Evolutionary conservation across 2,329 filamentous ascomycete species (phyloP).

Genomic region (Trichoderma koningiopsis): DNA sequence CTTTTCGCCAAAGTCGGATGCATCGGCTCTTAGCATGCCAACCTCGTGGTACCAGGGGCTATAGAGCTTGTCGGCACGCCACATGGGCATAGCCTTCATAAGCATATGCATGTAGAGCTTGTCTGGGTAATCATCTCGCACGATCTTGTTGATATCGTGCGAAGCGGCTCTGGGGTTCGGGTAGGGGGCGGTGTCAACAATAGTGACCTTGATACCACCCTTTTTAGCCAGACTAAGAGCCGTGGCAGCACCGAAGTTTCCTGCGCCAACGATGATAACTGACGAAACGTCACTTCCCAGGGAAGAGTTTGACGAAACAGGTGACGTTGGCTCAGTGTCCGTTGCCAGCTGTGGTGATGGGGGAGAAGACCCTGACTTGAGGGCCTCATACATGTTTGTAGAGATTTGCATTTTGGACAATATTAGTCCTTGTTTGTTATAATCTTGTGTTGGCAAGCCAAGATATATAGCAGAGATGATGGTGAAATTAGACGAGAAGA

Average conservation of each 20-base stretch:
- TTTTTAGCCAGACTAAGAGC: slow-evolving; percentile 41
- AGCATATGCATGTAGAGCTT: slow-evolving; percentile 45
- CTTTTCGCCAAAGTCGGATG: slow-evolving; percentile 47
- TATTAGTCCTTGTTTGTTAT: too few species aligned
- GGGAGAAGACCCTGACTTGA: slow-evolving; percentile 8
- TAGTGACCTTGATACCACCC: slow-evolving; percentile 37
- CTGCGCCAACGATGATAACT: slow-evolving; percentile 46
- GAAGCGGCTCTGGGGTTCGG: slow-evolving; percentile 47
- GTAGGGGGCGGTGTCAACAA: slow-evolving; percentile 42
- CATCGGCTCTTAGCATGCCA: slow-evolving; percentile 53
- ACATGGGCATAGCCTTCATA: slow-evolving; percentile 44
- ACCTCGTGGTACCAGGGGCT: slow-evolving; percentile 57
- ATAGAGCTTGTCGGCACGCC: slow-evolving; percentile 52
- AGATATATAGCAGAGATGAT: not conserved
- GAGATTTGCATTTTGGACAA: slow-evolving; percentile 24
- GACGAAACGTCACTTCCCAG: slow-evolving; percentile 14
- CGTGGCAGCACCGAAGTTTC: slow-evolving; percentile 49
- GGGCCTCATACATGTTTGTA: slow-evolving; percentile 1
- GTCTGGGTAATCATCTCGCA: slow-evolving; percentile 47
- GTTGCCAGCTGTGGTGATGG: slow-evolving; percentile 8
- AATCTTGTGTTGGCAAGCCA: not conserved
- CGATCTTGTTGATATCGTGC: slow-evolving; percentile 52
- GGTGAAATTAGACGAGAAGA: not conserved
- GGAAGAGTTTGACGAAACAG: slow-evolving; percentile 24
- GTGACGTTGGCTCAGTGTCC: slow-evolving; percentile 18